Evolutionary conservation across 2,329 filamentous ascomycete genomes (phyloP).

Genomic region (Nemania diffusa): DNA sequence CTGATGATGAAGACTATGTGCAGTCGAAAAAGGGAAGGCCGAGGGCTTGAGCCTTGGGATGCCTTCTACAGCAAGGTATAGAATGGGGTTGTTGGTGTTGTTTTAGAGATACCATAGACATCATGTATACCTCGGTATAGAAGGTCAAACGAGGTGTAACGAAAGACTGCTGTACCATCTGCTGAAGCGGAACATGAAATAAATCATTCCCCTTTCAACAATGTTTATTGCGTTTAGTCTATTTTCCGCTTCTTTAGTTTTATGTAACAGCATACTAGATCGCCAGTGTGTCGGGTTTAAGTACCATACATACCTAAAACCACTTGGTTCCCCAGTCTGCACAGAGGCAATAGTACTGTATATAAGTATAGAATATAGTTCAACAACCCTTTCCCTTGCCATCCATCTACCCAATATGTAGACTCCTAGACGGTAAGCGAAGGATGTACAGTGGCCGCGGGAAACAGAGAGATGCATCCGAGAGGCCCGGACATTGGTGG

Average conservation of each 20-base stretch:
- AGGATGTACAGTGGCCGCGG: constrained; percentile 1
- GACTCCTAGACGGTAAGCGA: neutral
- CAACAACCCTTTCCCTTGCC: neutral
- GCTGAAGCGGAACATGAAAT: no score
- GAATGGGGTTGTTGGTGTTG: neutral
- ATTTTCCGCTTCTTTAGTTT: neutral
- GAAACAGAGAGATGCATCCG: constrained; percentile 7
- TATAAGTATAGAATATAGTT: neutral
- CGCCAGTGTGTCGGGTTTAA: neutral
- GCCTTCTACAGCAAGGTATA: neutral
- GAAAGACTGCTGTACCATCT: no score
- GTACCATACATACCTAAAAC: neutral
- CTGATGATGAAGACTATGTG: neutral
- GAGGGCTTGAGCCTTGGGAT: neutral
- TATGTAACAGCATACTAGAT: neutral
- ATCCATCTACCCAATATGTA: neutral
- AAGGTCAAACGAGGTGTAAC: no score
- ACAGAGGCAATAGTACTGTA: neutral
- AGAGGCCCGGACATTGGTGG: constrained; percentile 7
- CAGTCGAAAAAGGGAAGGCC: neutral
- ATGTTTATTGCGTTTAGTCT: neutral
- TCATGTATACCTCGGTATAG: no score
- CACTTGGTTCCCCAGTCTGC: neutral
- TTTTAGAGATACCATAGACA: neutral
- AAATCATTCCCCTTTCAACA: neutral